These are phyloP conservation scores for Zygotorulaspora danielsina DNA, from an alignment of 805 yeast genomes.

Conservation along the genomic window DNA sequence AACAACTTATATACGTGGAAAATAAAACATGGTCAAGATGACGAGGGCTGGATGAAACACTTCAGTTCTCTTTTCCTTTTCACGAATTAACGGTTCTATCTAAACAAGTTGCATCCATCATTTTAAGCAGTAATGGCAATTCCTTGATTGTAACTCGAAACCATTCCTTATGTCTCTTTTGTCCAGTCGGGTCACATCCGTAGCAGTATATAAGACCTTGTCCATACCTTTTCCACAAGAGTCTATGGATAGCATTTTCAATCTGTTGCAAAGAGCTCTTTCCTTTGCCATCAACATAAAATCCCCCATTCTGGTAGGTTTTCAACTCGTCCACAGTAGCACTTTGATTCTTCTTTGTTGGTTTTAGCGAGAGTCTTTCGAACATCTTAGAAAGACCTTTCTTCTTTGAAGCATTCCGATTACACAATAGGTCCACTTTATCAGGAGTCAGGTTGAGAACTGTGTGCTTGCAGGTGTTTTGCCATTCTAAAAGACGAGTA, in stretches of 20 bases:
- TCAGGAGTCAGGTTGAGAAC: slow-evolving; percentile 28
- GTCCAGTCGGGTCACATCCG: slow-evolving; percentile 25
- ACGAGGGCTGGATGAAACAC: too few relatives aligned
- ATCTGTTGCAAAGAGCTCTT: slow-evolving; percentile 15
- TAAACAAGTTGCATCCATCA: slow-evolving; percentile 9
- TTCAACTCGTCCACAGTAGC: slow-evolving; percentile 1
- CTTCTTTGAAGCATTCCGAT: not conserved
- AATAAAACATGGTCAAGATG: too few relatives aligned
- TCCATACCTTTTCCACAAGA: slow-evolving; percentile 31
- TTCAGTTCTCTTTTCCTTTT: too few relatives aligned
- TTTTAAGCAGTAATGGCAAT: slow-evolving; percentile 12
- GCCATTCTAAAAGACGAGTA: slow-evolving; percentile 31
- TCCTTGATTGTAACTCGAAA: slow-evolving; percentile 26
- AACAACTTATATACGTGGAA: too few relatives aligned
- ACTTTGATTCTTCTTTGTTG: not conserved
- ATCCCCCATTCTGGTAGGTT: slow-evolving; percentile 27
- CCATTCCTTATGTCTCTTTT: slow-evolving; percentile 31
- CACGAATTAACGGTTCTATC: too few relatives aligned
- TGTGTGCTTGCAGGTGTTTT: slow-evolving; percentile 25
- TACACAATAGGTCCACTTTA: slow-evolving; percentile 11
- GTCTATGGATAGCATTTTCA: slow-evolving; percentile 25
- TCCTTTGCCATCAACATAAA: slow-evolving; percentile 20
- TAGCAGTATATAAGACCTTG: slow-evolving; percentile 29
- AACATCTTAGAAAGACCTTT: slow-evolving; percentile 12
- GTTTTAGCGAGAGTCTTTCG: slow-evolving; percentile 11